phyloP scores from a whole-genome alignment of 139 green algal genomes.

The Edaphochlamys debaryana region DNA sequence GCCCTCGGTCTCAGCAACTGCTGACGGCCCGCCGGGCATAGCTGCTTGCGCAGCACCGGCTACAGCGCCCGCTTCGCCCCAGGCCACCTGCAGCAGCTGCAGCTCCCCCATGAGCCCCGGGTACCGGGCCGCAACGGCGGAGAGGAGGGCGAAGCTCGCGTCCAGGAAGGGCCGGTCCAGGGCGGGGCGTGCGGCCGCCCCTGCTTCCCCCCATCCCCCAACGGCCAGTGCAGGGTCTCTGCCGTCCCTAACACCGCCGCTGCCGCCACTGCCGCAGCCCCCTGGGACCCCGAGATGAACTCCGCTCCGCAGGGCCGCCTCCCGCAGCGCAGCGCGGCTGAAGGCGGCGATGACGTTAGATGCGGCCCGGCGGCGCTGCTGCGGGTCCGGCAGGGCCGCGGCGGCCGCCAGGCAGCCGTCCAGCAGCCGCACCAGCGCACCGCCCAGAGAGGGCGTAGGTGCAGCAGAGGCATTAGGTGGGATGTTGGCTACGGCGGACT shows the following conservation, averaged over 20 bases:
- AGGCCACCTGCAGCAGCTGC: not conserved
- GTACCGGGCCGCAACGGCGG: not conserved
- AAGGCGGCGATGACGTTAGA: not conserved
- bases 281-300: not conserved
- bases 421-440: constrained; percentile 8
- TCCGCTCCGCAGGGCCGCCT: not conserved
- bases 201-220: too few relatives aligned
- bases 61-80: not conserved
- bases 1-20: too few relatives aligned
- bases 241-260: too few relatives aligned
- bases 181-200: not conserved
- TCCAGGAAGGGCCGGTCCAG: constrained; percentile 9
- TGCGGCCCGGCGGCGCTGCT: not conserved
- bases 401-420: constrained; percentile 15
- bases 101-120: not conserved
- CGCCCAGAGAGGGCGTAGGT: not conserved
- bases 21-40: too few relatives aligned
- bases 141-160: not conserved
- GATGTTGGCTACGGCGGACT: not conserved
- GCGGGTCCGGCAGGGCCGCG: not conserved
- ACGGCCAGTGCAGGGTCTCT: too few relatives aligned
- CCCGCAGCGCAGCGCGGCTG: constrained; percentile 25
- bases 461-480: not conserved
- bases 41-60: too few relatives aligned
- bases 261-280: not conserved